Percentiles rank a stretch among this genome's conserved stretches.
These are phyloP conservation scores for Rhizopogon vesiculosus DNA, from an alignment of 768 basidiomycete species.

Conservation along the genomic window DNA sequence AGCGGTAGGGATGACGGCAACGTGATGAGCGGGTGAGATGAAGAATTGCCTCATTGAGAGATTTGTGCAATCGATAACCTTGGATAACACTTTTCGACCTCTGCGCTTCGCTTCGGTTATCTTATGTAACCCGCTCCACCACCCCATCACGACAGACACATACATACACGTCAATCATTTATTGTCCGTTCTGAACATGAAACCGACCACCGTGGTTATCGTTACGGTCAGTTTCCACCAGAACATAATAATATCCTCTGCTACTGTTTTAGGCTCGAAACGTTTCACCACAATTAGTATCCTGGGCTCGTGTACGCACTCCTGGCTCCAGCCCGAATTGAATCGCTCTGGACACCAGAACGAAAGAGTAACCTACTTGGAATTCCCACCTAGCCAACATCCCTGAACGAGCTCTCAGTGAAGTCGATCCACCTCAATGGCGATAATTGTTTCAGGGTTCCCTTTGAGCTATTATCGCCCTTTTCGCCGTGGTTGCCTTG, in stretches of 20 bases:
- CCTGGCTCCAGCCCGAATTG: neutral
- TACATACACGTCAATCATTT: neutral
- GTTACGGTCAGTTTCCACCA: neutral
- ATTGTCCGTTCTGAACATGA: neutral
- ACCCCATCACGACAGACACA: neutral
- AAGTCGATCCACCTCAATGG: neutral
- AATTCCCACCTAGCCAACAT: neutral
- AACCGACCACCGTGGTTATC: neutral
- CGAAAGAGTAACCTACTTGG: neutral
- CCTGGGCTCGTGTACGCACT: no score
- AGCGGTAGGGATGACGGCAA: neutral
- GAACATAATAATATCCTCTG: neutral
- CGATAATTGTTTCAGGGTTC: no score
- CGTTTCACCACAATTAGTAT: no score
- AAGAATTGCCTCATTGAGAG: conserved; percentile 8
- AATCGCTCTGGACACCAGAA: neutral
- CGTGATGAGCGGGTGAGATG: neutral
- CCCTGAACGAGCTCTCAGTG: neutral
- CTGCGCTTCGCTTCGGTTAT: no score
- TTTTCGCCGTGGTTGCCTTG: neutral
- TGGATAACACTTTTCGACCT: neutral
- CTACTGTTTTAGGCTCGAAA: no score
- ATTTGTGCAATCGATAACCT: neutral
- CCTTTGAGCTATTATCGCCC: neutral
- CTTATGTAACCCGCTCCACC: neutral